Percentiles rank a stretch among this genome's conserved stretches.
These are phyloP conservation scores for Plasmodium malariae DNA, from an alignment of 169 alveolate genomes.

Conservation along the genomic window DNA sequence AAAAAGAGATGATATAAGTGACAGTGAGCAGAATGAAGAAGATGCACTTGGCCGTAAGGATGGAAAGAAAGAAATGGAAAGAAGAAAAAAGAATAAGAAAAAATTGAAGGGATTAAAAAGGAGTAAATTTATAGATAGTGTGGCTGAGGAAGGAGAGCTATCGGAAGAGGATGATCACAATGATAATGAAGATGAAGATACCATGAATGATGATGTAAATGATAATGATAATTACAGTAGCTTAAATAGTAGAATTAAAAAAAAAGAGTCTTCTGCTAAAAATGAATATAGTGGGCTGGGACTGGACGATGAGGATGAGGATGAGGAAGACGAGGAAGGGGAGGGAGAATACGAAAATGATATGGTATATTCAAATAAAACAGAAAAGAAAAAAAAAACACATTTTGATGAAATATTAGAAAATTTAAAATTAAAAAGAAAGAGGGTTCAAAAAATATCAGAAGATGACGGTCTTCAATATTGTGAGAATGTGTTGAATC, in stretches of 20 bases:
- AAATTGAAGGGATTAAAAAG: neutral
- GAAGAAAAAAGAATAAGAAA: conserved; percentile 22
- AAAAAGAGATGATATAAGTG: neutral
- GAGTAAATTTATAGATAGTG: neutral
- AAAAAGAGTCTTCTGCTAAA: conserved; percentile 21
- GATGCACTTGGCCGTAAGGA: neutral
- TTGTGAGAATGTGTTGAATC: conserved; percentile 69
- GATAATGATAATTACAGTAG: neutral
- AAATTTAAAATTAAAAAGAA: conserved; percentile 56
- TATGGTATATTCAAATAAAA: conserved; percentile 6
- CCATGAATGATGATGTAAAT: neutral
- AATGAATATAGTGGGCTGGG: neutral
- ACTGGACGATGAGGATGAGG: conserved; percentile 7
- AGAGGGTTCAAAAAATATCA: conserved; percentile 56
- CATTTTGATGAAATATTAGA: conserved; percentile 77
- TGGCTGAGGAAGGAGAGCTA: conserved; percentile 16
- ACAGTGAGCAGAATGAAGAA: neutral
- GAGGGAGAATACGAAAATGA: conserved; percentile 12
- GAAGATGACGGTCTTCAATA: conserved; percentile 72
- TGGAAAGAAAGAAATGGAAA: neutral
- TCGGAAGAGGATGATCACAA: neutral
- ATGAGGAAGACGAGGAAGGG: conserved; percentile 34
- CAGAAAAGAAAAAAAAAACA: conserved; percentile 47
- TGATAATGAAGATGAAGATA: neutral
- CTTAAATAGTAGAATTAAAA: neutral